These are phyloP conservation scores for Hippophae rhamnoides DNA, from an alignment of 306 rosid species.

Conservation along the genomic window DNA sequence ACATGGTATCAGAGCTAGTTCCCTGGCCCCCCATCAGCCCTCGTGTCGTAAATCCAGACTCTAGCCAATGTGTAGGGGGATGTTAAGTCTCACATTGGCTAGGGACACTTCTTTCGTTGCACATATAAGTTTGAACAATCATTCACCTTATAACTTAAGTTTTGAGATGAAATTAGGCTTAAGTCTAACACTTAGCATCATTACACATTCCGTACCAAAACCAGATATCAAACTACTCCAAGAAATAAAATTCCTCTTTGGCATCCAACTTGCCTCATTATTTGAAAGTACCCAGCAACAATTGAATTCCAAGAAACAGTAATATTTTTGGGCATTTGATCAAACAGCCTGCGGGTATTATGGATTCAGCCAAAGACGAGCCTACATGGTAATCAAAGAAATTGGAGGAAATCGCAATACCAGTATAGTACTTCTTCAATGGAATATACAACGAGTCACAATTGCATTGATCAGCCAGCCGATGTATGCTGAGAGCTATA, in stretches of 20 bases:
- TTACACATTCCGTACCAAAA: constrained; percentile 9
- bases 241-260: constrained; percentile 9
- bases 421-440: neutral
- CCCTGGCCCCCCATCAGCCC: too few species aligned
- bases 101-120: too few species aligned
- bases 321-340: constrained; percentile 3
- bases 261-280: constrained; percentile 5
- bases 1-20: too few species aligned
- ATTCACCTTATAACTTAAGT: too few species aligned
- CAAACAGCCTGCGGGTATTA: constrained; percentile 8
- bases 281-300: constrained; percentile 13
- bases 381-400: constrained; percentile 7
- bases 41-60: too few species aligned
- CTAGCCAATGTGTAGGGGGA: too few species aligned
- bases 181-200: too few species aligned
- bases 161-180: too few species aligned
- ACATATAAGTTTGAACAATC: too few species aligned
- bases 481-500: too few species aligned
- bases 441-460: neutral
- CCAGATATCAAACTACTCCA: constrained; percentile 14
- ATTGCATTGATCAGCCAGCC: neutral
- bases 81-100: too few species aligned
- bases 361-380: constrained; percentile 11
- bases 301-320: constrained; percentile 16
- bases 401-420: constrained; percentile 1